phyloP scores from a whole-genome alignment of 176 grass and related monocot genomes.

The Musa acuminata region DNA sequence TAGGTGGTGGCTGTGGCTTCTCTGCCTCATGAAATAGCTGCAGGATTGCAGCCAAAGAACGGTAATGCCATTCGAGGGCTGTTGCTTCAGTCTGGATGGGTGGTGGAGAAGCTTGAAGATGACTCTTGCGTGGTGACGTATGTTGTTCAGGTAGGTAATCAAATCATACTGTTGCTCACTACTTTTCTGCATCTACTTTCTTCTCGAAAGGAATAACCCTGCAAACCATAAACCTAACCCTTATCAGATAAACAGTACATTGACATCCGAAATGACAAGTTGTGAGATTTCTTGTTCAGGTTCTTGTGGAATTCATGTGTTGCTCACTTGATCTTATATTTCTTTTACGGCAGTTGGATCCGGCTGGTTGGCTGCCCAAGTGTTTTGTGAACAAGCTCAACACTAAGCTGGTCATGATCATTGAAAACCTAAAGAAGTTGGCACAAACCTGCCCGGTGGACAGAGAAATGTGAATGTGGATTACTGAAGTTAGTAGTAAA shows the following conservation, averaged over 20 bases:
- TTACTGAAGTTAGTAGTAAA: not conserved
- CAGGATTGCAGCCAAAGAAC: slow-evolving; percentile 65
- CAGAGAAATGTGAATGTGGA: not conserved
- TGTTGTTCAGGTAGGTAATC: slow-evolving; percentile 43
- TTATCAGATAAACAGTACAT: too few relatives aligned
- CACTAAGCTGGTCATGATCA: slow-evolving; percentile 85
- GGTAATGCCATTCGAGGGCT: slow-evolving; percentile 41
- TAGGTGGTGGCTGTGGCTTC: slow-evolving; percentile 79
- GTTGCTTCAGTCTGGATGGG: slow-evolving; percentile 92
- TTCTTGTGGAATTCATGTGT: too few relatives aligned
- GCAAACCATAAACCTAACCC: too few relatives aligned
- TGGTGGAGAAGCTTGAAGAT: slow-evolving; percentile 68
- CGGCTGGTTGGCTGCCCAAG: slow-evolving; percentile 79
- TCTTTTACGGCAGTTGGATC: slow-evolving; percentile 51
- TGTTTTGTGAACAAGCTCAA: slow-evolving; percentile 77
- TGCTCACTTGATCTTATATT: not conserved
- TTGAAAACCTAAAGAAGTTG: slow-evolving; percentile 77
- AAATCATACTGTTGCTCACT: too few relatives aligned
- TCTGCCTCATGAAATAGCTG: slow-evolving; percentile 94
- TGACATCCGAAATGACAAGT: too few relatives aligned
- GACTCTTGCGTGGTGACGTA: slow-evolving; percentile 79
- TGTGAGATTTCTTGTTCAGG: too few relatives aligned
- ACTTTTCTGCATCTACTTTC: too few relatives aligned
- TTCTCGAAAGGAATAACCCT: too few relatives aligned
- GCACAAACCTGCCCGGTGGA: slow-evolving; percentile 26